These are phyloP conservation scores for Hypoxylon sp. DNA, from an alignment of 2,329 filamentous ascomycete species.

Conservation along the genomic window DNA sequence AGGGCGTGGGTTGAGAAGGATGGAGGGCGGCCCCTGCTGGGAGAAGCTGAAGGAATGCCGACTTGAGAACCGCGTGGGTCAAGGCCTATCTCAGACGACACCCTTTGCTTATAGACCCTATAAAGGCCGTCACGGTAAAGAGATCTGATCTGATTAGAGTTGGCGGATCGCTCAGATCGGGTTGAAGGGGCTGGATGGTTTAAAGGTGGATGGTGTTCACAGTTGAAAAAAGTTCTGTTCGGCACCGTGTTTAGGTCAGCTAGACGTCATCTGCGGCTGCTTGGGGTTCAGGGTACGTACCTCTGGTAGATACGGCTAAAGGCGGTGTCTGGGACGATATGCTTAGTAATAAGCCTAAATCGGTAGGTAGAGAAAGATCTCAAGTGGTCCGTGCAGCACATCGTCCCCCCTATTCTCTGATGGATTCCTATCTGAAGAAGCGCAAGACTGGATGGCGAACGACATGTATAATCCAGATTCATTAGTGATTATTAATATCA, in stretches of 20 bases:
- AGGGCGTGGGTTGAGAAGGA: neutral
- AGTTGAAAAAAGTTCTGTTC: conserved; percentile 38
- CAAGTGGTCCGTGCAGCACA: conserved; percentile 7
- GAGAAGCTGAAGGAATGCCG: neutral
- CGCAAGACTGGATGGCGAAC: neutral
- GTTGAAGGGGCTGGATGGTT: neutral
- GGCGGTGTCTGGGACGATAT: neutral
- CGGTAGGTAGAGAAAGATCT: neutral
- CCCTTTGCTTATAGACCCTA: neutral
- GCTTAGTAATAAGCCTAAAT: conserved; percentile 21
- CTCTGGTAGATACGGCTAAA: neutral
- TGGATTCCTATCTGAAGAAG: neutral
- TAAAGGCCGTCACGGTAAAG: neutral
- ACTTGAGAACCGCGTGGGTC: neutral
- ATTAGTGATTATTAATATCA: neutral
- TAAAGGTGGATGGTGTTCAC: conserved; percentile 15
- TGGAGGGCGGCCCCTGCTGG: neutral
- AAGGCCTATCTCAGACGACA: neutral
- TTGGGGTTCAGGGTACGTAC: neutral
- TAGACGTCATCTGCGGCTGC: conserved; percentile 14
- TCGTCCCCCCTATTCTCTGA: neutral
- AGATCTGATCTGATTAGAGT: neutral
- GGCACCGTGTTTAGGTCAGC: conserved; percentile 32
- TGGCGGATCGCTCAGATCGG: neutral
- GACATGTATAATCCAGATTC: neutral